Evolutionary conservation across 2,329 filamentous ascomycete genomes (phyloP).

Genomic region (Rugonectria rugulosa): DNA sequence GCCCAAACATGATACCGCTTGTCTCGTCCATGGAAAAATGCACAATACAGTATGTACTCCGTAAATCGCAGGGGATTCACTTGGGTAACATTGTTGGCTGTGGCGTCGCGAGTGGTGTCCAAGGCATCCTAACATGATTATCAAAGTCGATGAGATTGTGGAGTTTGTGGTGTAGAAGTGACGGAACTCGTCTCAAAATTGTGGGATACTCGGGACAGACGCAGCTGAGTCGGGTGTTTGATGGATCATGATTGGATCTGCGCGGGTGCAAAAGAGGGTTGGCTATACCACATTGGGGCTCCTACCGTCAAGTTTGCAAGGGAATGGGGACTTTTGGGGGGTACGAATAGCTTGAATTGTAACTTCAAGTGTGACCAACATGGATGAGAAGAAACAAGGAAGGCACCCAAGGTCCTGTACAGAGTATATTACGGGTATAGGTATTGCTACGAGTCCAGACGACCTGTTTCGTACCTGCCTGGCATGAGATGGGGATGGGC

Average conservation of each 20-base stretch:
- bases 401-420: too few relatives aligned
- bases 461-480: too few relatives aligned
- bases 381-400: neutral
- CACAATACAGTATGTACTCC: too few relatives aligned
- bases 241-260: slow-evolving; percentile 30
- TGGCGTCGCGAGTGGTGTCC: slow-evolving; percentile 3
- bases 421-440: too few relatives aligned
- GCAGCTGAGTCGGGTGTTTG: slow-evolving; percentile 31
- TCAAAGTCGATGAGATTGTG: neutral
- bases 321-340: slow-evolving; percentile 25
- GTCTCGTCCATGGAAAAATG: neutral
- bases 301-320: too few relatives aligned
- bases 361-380: slow-evolving; percentile 15
- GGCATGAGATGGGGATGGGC: too few relatives aligned
- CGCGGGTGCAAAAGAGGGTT: slow-evolving; percentile 11
- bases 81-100: neutral
- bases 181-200: slow-evolving; percentile 21
- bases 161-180: neutral
- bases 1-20: too few relatives aligned
- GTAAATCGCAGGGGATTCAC: neutral
- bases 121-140: neutral
- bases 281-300: slow-evolving; percentile 26
- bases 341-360: too few relatives aligned
- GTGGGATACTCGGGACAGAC: slow-evolving; percentile 27
- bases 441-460: too few relatives aligned